phyloP scores from a whole-genome alignment of 1,284 basidiomycete genomes.

The Baeospora myosura region DNA sequence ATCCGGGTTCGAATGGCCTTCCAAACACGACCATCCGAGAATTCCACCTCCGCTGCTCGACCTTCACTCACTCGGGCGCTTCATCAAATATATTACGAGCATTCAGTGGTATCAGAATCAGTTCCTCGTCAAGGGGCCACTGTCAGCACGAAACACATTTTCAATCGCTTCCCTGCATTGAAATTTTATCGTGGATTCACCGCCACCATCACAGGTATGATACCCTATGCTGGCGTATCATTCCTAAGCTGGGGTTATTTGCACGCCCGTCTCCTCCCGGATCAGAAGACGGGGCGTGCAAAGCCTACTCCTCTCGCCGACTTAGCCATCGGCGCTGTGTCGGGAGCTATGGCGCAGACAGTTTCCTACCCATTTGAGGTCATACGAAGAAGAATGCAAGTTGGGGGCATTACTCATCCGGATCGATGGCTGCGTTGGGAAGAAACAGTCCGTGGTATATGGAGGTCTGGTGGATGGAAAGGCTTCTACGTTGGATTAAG shows the following conservation, averaged over 20 bases:
- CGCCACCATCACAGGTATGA: slow-evolving; percentile 86
- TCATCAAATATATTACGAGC: slow-evolving; percentile 66
- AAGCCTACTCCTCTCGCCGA: slow-evolving; percentile 46
- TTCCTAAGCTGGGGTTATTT: slow-evolving; percentile 91
- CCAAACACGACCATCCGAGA: slow-evolving; percentile 50
- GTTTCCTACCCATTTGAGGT: slow-evolving; percentile 96
- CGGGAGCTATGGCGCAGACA: slow-evolving; percentile 86
- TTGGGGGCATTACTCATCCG: slow-evolving; percentile 78
- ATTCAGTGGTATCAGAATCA: slow-evolving; percentile 25
- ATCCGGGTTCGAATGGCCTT: slow-evolving; percentile 95
- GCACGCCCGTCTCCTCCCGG: slow-evolving; percentile 56
- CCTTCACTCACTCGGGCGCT: slow-evolving; percentile 61
- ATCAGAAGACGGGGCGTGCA: slow-evolving; percentile 30
- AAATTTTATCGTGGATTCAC: slow-evolving; percentile 97
- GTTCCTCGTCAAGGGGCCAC: slow-evolving; percentile 11
- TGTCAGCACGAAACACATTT: slow-evolving; percentile 24
- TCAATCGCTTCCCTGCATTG: slow-evolving; percentile 61
- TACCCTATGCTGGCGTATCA: slow-evolving; percentile 94
- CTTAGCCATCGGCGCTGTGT: slow-evolving; percentile 82
- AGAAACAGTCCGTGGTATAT: slow-evolving; percentile 72
- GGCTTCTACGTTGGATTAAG: slow-evolving; percentile 93
- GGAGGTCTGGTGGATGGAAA: slow-evolving; percentile 63
- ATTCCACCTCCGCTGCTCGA: slow-evolving; percentile 24
- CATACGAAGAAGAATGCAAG: slow-evolving; percentile 90
- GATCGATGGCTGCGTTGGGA: slow-evolving; percentile 75